These are phyloP conservation scores for Penicillium digitatum DNA, from an alignment of 2,329 filamentous ascomycete species.

Conservation along the genomic window DNA sequence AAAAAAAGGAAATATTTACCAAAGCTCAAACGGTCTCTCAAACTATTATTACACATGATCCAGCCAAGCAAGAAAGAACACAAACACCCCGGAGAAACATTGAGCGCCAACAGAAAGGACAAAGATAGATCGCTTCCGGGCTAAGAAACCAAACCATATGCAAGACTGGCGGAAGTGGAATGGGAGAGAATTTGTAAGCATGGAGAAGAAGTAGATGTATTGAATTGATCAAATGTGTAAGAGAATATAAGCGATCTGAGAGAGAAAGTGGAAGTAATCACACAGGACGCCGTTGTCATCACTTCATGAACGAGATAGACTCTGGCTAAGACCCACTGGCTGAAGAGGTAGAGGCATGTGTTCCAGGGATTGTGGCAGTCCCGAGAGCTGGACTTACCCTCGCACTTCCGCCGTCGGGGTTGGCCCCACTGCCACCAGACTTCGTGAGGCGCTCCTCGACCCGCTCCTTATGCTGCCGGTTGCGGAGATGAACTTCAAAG, in stretches of 20 bases:
- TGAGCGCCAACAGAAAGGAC: conserved; percentile 4
- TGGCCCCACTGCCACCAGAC: conserved; percentile 9
- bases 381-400: conserved; percentile 18
- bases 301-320: conserved; percentile 17
- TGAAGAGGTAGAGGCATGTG: conserved; percentile 11
- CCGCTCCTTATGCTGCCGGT: conserved; percentile 70
- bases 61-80: conserved; percentile 1
- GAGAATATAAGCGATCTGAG: conserved; percentile 16
- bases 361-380: background rate
- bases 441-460: conserved; percentile 54
- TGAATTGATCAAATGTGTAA: conserved; percentile 10
- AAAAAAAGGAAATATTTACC: background rate
- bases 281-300: conserved; percentile 17
- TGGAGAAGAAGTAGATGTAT: conserved; percentile 1
- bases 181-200: conserved; percentile 1
- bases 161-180: conserved; percentile 12
- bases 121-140: conserved; percentile 15
- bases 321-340: conserved; percentile 14
- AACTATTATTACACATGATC: conserved; percentile 6
- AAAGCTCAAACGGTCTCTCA: background rate
- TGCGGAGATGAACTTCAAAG: conserved; percentile 89
- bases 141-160: conserved; percentile 14
- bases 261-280: conserved; percentile 9
- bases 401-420: conserved; percentile 9
- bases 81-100: conserved; percentile 6